A percentile compares a stretch with the other conserved stretches of the same genome.
phyloP scores from a whole-genome alignment of 257 asterid species.

The Apocynum venetum region DNA sequence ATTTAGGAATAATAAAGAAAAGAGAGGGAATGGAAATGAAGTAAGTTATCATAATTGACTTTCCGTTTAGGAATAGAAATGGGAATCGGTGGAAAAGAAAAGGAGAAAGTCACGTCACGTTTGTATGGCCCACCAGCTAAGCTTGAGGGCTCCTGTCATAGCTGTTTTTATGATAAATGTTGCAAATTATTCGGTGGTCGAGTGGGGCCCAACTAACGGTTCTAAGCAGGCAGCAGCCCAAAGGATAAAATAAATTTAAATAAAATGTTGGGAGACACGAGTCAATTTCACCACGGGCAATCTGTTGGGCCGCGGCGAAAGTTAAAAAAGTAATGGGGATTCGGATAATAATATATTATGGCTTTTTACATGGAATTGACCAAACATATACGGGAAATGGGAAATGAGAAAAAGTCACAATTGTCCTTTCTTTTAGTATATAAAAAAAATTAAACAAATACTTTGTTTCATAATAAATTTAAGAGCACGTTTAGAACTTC shows the following conservation, averaged over 20 bases:
- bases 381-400: too few species aligned
- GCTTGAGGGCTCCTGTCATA: neutral
- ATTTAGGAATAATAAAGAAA: too few species aligned
- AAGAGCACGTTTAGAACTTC: too few species aligned
- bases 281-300: constrained; percentile 5
- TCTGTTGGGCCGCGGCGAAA: constrained; percentile 6
- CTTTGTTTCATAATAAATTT: too few species aligned
- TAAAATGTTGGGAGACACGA: neutral
- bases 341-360: too few species aligned
- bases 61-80: neutral
- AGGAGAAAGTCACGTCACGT: too few species aligned
- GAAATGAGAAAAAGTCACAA: too few species aligned
- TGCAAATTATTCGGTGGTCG: neutral
- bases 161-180: neutral
- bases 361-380: too few species aligned
- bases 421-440: too few species aligned
- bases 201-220: constrained; percentile 2
- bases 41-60: neutral
- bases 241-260: neutral
- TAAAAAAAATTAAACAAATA: too few species aligned
- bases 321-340: neutral
- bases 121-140: neutral
- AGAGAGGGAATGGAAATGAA: too few species aligned
- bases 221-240: neutral
- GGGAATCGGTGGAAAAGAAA: neutral